Evolutionary conservation across 495 filamentous ascomycete species (phyloP).

Genomic region (Penicilliopsis zonata): DNA sequence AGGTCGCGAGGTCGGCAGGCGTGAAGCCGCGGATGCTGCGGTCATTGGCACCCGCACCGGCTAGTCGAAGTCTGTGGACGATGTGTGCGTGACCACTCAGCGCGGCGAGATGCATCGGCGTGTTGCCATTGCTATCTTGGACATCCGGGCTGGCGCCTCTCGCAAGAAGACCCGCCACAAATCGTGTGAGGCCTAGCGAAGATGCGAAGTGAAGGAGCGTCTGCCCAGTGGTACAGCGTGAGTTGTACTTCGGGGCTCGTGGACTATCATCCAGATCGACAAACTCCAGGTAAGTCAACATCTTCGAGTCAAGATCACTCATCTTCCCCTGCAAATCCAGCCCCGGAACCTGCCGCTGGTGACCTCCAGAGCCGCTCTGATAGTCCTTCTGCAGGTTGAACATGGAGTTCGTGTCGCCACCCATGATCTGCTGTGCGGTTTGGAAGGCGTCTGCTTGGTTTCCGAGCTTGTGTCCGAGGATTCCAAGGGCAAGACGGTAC

Average conservation of each 20-base stretch:
- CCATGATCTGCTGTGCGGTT: conserved; percentile 38
- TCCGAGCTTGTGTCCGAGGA: conserved; percentile 34
- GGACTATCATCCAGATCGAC: conserved; percentile 69
- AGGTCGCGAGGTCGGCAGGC: conserved; percentile 58
- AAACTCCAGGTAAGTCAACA: conserved; percentile 63
- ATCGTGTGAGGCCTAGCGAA: conserved; percentile 60
- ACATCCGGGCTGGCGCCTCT: conserved; percentile 68
- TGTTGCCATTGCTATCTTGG: conserved; percentile 70
- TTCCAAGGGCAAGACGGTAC: conserved; percentile 35
- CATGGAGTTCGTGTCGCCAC: conserved; percentile 30
- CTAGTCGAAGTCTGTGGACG: conserved; percentile 58
- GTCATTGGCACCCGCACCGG: conserved; percentile 58
- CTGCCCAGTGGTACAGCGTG: conserved; percentile 53
- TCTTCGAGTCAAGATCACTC: conserved; percentile 53
- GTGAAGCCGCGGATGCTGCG: conserved; percentile 62
- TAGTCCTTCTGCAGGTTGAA: conserved; percentile 34
- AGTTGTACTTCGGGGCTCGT: conserved; percentile 50
- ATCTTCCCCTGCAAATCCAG: conserved; percentile 28
- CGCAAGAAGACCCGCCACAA: conserved; percentile 69
- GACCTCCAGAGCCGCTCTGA: conserved; percentile 27
- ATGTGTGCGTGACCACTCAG: conserved; percentile 65
- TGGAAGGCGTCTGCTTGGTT: conserved; percentile 39
- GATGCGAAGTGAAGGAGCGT: conserved; percentile 75
- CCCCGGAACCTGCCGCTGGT: conserved; percentile 34
- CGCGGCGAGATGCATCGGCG: conserved; percentile 75